Evolutionary conservation across 805 yeast species (phyloP), one percentile per base, ranked within the genome.

Genomic region (Priceomyces melissophilus): DNA sequence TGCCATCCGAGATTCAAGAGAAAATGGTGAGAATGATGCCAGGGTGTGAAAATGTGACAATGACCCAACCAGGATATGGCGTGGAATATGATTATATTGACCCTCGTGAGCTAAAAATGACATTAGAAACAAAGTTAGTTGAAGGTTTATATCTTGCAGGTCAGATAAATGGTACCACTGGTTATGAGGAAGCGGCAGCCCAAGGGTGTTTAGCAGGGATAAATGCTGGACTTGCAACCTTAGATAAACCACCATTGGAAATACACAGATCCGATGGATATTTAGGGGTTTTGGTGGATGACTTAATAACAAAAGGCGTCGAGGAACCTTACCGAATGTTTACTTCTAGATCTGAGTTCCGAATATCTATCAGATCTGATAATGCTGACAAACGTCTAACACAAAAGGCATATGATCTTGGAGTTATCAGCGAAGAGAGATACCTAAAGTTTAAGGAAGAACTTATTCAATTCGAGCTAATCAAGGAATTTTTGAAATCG

Each of bases 241-340:
- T 61, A 20, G 63, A 62, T 1, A 59, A 57, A 37, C 76, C 78
- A 1, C 55, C 62, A 1, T 61, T 93, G 43, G 68, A 67, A 20
- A 52, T 93, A 10, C 73, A 78, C 5, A 71, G 99, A 44, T 75
- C 87, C 0, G 91, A 89, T 57, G 97, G 96, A 1, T 90, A 87
- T 53, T 75, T 87, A 40, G 99, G 99, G 1, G 96, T 93, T 4
- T 67, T 93, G 43, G 82, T 93, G 36, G 99, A 93, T 61, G 99
- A 93, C 65, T 71, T 93, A 48, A 84, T 90, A 25, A 90, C 96
- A 0, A 88, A 88, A 60, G 99, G 99, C 13, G 96, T 93, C 2
- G 87, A 82, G 45, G 99, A 93, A 60, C 99, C 99, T 1, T 93
- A 93, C 59, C 71, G 99, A 48, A 93, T 93, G 99, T 93, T 93